Conservation (phyloP, 805 yeast species). For the Isabelozyma rhagii region DNA sequence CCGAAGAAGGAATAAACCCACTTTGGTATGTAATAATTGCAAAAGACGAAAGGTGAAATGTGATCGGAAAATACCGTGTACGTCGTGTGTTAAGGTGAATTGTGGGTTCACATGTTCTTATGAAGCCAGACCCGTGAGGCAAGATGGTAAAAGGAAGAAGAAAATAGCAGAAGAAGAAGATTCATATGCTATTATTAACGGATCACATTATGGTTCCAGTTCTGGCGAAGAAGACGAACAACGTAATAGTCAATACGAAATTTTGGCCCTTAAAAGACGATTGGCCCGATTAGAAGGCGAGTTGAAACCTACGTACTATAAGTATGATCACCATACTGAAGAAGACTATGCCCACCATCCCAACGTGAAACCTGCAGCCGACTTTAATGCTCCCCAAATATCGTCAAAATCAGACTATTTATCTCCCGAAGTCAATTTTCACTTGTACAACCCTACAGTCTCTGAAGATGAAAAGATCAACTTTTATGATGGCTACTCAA, state of each 20-base stretch:
- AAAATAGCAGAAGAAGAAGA: neutral
- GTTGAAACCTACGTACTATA: neutral
- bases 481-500: constrained; percentile 36
- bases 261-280: neutral
- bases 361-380: neutral
- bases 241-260: neutral
- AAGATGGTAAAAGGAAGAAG: neutral
- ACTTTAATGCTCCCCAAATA: neutral
- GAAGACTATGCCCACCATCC: neutral
- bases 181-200: neutral
- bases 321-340: neutral
- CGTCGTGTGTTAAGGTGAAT: constrained; percentile 19
- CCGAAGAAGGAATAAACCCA: constrained; percentile 12
- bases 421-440: neutral
- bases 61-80: constrained; percentile 21
- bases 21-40: constrained; percentile 23
- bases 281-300: neutral
- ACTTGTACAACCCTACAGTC: constrained; percentile 1
- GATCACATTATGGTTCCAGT: neutral
- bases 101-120: constrained; percentile 15
- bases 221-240: neutral
- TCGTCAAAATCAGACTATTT: neutral
- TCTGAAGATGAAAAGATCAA: constrained; percentile 27
- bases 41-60: constrained; percentile 24
- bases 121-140: constrained; percentile 7